Base-by-base conservation (phyloP, 768 basidiomycete species). In the Leucocoprinus birnbaumii region DNA sequence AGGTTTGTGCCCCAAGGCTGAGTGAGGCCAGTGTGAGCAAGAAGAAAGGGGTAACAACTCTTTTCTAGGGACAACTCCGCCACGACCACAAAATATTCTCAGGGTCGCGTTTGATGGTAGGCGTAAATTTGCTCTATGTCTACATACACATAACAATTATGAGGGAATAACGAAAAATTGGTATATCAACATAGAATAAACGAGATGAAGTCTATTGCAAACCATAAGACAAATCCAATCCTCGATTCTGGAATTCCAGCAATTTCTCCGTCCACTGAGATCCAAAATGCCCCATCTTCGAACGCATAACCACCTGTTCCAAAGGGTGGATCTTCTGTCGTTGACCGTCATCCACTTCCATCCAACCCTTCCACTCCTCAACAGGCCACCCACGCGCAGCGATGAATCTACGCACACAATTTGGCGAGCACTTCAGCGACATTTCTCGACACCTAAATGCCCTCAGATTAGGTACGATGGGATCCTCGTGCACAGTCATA, bases 101-200 rank as follows among this genome's bases (percentile, higher is more conserved):
- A 53, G 51, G 51, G 51, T 45, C 51, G 26, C 51, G 22, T 45
- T 25, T 51, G 38, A 27, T 51, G 19, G 31, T 31, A 31, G 31
- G 31, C 31, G 31, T 31, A 31, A 31, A 11, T 31, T 11, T 5
- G 11, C 5, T 5, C 5, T 31, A 31, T 11, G 11, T 31, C 31
- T 31, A 31, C 11, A 11, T 31, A 45, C 19, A 8, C 43, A 45
- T 22, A 22, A 22, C 14, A 45, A 45, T 13, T 13, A 19, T 14
- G 7, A 22, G 21, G 11, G 4, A 45, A 13, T 22, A 18, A 18
- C 19, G 43, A 45, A 45, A 24, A 45, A 41, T 3, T 41, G 40
- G 40, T 24, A 45, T 24, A 45, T 31, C n/a, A n/a, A 38, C 38
- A 9, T 16, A 27, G 5, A 14, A 5, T 13, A 18, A 47, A 14